Evolutionary conservation across 805 yeast species (phyloP).

Genomic region (Candida hispaniensis): DNA sequence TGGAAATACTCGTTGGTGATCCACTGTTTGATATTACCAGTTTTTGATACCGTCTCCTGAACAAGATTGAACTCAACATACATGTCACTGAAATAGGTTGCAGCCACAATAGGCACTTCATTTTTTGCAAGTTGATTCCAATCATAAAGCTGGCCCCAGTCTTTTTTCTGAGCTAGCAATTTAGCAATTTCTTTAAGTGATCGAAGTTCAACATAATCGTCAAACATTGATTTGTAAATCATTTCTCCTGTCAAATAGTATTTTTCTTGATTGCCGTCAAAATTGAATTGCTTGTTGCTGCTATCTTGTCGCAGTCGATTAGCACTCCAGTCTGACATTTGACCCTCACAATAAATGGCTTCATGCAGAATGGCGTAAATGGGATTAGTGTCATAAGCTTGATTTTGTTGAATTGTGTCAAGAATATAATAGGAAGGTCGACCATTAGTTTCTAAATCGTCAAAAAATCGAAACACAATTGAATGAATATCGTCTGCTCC

Average conservation of each 20-base stretch:
- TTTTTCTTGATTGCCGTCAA: neutral
- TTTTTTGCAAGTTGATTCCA: conserved; percentile 23
- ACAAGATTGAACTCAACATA: conserved; percentile 13
- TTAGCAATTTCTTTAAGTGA: conserved; percentile 35
- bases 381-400: conserved; percentile 43
- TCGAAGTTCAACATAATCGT: conserved; percentile 37
- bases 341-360: conserved; percentile 42
- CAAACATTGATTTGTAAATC: conserved; percentile 43
- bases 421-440: conserved; percentile 34
- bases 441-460: conserved; percentile 33
- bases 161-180: conserved; percentile 21
- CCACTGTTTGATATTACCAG: conserved; percentile 15
- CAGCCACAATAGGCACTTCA: conserved; percentile 21
- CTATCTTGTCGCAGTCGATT: conserved; percentile 21
- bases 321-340: conserved; percentile 41
- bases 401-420: conserved; percentile 27
- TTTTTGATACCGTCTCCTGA: conserved; percentile 4
- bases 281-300: neutral
- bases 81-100: conserved; percentile 17
- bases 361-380: conserved; percentile 49
- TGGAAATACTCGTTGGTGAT: conserved; percentile 16
- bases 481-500: conserved; percentile 41
- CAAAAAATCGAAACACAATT: conserved; percentile 33
- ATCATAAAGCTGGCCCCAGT: conserved; percentile 35
- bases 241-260: conserved; percentile 44